Evolutionary conservation across 305 asterid species (phyloP).

Genomic region (Rubia peregrina): DNA sequence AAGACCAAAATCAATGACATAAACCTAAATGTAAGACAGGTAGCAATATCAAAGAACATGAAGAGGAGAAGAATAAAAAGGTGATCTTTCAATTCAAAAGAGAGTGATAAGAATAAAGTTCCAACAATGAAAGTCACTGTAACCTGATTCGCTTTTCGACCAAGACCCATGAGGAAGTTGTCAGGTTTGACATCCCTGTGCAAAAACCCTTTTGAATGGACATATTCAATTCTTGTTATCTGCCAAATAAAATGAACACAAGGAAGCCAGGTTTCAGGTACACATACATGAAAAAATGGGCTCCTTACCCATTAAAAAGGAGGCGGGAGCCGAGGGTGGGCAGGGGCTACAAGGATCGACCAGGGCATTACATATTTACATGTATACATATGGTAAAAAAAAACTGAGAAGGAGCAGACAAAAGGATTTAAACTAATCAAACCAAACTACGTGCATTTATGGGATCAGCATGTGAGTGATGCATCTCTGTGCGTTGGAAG

Average conservation of each 20-base stretch:
- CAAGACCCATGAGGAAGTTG: slow-evolving; percentile 98
- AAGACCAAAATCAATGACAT: slow-evolving; percentile 90
- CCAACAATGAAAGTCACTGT: not conserved
- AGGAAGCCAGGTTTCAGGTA: not conserved
- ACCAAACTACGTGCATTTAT: not conserved
- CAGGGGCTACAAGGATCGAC: no score
- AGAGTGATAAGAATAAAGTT: not conserved
- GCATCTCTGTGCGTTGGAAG: not conserved
- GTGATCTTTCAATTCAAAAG: slow-evolving; percentile 8
- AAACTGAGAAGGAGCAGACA: not conserved
- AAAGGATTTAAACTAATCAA: not conserved
- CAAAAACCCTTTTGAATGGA: slow-evolving; percentile 87
- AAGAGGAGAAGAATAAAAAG: slow-evolving; percentile 1
- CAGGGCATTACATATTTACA: no score
- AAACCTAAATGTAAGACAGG: slow-evolving; percentile 46
- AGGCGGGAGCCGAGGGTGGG: no score
- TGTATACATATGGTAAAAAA: not conserved
- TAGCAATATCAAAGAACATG: slow-evolving; percentile 18
- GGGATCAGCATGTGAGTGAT: not conserved
- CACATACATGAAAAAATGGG: not conserved
- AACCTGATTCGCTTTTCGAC: slow-evolving; percentile 97
- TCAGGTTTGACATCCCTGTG: slow-evolving; percentile 97
- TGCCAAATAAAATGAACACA: slow-evolving; percentile 29
- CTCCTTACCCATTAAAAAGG: no score
- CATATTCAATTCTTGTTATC: slow-evolving; percentile 87